Evolutionary conservation across 2,329 filamentous ascomycete genomes (phyloP).

Genomic region (Fonsecaea monophora): DNA sequence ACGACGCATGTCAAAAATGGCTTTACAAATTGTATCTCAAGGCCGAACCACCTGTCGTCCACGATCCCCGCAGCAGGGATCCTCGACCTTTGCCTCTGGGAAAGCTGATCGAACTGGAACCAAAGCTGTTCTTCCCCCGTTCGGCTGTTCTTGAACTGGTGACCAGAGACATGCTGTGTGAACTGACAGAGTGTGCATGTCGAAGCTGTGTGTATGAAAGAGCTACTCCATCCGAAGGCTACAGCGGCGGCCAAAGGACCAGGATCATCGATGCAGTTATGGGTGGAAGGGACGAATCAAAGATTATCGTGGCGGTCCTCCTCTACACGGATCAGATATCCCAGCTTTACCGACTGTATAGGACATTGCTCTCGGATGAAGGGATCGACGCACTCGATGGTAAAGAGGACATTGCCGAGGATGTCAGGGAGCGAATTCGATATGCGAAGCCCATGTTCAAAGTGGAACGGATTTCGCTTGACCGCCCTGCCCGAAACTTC

Average conservation of each 20-base stretch:
- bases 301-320: conserved; percentile 10
- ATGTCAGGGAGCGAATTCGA: conserved; percentile 9
- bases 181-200: conserved; percentile 10
- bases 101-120: conserved; percentile 6
- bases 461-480: conserved; percentile 1
- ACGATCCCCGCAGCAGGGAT: conserved; percentile 1
- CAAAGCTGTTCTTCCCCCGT: conserved; percentile 7
- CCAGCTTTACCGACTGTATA: conserved; percentile 1
- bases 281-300: background rate
- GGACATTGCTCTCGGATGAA: background rate
- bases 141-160: conserved; percentile 2
- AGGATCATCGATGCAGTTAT: conserved; percentile 1
- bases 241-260: conserved; percentile 5
- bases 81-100: conserved; percentile 4
- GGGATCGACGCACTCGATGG: conserved; percentile 2
- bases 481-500: conserved; percentile 4
- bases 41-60: conserved; percentile 9
- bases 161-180: conserved; percentile 4
- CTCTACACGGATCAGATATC: conserved; percentile 10
- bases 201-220: conserved; percentile 1
- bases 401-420: conserved; percentile 4
- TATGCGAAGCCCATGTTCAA: conserved; percentile 10
- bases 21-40: conserved; percentile 10
- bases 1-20: background rate
- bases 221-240: background rate